These are phyloP conservation scores for Claviceps africana DNA, from an alignment of 2,329 filamentous ascomycete species.

Conservation along the genomic window DNA sequence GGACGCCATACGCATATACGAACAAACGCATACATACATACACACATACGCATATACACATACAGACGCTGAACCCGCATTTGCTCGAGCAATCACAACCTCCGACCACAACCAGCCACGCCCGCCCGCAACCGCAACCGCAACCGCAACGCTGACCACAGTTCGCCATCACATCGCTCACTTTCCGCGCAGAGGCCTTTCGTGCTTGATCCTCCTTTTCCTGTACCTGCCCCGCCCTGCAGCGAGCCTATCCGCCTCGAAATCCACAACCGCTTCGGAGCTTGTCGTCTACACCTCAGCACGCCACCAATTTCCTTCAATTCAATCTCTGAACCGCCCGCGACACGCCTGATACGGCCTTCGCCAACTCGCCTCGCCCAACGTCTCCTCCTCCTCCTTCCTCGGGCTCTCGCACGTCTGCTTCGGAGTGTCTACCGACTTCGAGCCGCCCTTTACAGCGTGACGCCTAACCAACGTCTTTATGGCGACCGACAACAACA, in stretches of 20 bases:
- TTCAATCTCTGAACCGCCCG: neutral
- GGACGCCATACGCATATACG: neutral
- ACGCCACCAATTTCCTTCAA: neutral
- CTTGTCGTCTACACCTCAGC: neutral
- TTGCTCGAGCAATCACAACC: neutral
- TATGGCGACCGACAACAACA: constrained; percentile 32
- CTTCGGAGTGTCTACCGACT: constrained; percentile 12
- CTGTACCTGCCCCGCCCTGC: neutral
- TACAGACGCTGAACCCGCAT: neutral
- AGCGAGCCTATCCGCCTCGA: neutral
- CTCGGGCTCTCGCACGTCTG: constrained; percentile 10
- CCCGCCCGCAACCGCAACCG: neutral
- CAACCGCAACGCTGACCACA: neutral
- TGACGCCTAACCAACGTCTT: constrained; percentile 20
- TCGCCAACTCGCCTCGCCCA: neutral
- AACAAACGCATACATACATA: no score
- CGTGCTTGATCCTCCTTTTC: neutral
- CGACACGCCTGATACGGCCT: neutral
- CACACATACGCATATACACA: neutral
- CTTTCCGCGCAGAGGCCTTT: neutral
- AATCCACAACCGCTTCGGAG: constrained; percentile 1
- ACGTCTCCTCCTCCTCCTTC: neutral
- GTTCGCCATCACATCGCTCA: neutral
- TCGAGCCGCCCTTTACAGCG: constrained; percentile 7
- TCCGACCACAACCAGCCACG: neutral